Conservation (phyloP, 352 stramenopile species). For the Phytophthora podocarpi region DNA sequence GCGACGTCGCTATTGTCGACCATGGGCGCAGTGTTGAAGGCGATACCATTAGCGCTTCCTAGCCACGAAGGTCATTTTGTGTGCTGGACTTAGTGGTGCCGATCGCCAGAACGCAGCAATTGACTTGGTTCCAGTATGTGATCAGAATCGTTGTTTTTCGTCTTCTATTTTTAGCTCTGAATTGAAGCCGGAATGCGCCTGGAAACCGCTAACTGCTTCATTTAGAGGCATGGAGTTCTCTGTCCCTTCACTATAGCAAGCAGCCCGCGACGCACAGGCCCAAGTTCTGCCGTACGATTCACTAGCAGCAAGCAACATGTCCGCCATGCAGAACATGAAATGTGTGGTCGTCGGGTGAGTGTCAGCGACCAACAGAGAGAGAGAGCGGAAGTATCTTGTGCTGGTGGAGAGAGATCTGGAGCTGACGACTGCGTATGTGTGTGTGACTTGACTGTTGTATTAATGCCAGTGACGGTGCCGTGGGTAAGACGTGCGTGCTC, state of each 20-base stretch:
- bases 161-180: slow-evolving; percentile 46
- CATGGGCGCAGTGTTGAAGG: not conserved
- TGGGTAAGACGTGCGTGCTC: slow-evolving; percentile 96
- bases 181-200: slow-evolving; percentile 42
- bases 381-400: slow-evolving; percentile 1
- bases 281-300: not conserved
- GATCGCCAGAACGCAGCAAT: slow-evolving; percentile 3
- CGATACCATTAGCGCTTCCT: not conserved
- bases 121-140: slow-evolving; percentile 32
- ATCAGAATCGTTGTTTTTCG: slow-evolving; percentile 14
- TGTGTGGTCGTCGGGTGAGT: slow-evolving; percentile 91
- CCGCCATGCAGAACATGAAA: slow-evolving; percentile 95
- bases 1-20: not conserved
- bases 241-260: slow-evolving; percentile 32
- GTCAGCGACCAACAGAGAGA: not conserved
- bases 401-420: not conserved
- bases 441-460: not conserved
- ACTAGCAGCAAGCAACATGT: slow-evolving; percentile 22
- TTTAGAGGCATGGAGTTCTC: not conserved
- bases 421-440: slow-evolving; percentile 17
- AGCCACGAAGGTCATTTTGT: slow-evolving; percentile 6
- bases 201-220: slow-evolving; percentile 29
- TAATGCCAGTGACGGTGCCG: slow-evolving; percentile 96
- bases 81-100: slow-evolving; percentile 20
- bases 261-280: slow-evolving; percentile 6